These are phyloP conservation scores for Xylariaceae sp. DNA, from an alignment of 2,329 filamentous ascomycete species.

Conservation along the genomic window DNA sequence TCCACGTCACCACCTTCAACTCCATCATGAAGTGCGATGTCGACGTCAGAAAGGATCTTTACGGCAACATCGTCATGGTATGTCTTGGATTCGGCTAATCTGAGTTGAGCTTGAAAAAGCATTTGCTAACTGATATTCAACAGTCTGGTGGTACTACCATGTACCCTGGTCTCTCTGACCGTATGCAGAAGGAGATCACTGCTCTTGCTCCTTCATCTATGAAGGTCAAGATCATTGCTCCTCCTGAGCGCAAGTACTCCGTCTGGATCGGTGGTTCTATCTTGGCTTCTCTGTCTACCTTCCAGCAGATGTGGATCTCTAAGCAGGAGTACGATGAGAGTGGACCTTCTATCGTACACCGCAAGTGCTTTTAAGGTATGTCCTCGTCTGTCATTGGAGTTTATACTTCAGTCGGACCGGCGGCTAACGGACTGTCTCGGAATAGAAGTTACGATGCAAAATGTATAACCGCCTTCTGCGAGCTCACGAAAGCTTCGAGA, in stretches of 20 bases:
- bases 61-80: conserved; percentile 99
- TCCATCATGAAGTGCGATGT: conserved; percentile 99
- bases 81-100: conserved; percentile 35
- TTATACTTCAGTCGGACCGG: background rate
- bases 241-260: conserved; percentile 99
- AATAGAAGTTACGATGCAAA: conserved; percentile 22
- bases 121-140: conserved; percentile 10
- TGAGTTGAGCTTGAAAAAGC: background rate
- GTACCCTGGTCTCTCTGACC: conserved; percentile 99
- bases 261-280: conserved; percentile 99
- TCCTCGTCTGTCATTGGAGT: conserved; percentile 1
- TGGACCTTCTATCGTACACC: conserved; percentile 98
- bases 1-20: conserved; percentile 99
- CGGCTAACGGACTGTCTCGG: conserved; percentile 4
- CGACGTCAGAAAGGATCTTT: conserved; percentile 99
- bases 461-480: conserved; percentile 29
- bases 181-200: conserved; percentile 99
- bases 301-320: conserved; percentile 99
- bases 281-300: conserved; percentile 97
- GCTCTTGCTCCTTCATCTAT: conserved; percentile 98
- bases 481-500: conserved; percentile 40
- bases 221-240: conserved; percentile 99
- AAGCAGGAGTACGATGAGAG: conserved; percentile 99
- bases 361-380: conserved; percentile 99
- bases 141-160: conserved; percentile 99